Conservation (phyloP, 2,329 filamentous ascomycete species). For the Botrytis elliptica region DNA sequence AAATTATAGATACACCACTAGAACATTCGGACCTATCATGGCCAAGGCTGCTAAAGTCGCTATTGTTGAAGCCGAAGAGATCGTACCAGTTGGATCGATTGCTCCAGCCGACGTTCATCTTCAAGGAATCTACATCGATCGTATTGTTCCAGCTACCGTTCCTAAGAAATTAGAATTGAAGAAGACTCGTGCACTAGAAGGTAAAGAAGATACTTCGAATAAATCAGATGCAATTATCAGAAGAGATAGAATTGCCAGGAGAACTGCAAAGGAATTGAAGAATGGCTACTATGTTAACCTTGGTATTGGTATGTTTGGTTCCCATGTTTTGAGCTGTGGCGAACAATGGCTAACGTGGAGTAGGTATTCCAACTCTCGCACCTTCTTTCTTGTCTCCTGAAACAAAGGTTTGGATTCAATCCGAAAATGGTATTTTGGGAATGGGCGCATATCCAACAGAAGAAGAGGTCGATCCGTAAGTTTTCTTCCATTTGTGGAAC, state of each 20-base stretch:
- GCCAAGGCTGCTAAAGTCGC: conserved; percentile 75
- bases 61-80: conserved; percentile 81
- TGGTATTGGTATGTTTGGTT: conserved; percentile 59
- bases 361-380: conserved; percentile 83
- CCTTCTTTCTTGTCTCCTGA: conserved; percentile 69
- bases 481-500: too few relatives aligned
- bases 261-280: conserved; percentile 79
- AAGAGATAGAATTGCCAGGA: conserved; percentile 69
- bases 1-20: conserved; percentile 58
- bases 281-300: conserved; percentile 76
- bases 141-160: conserved; percentile 71
- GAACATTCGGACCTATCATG: conserved; percentile 73
- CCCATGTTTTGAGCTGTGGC: too few relatives aligned
- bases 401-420: conserved; percentile 78
- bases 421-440: conserved; percentile 81
- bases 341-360: conserved; percentile 45
- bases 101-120: conserved; percentile 72
- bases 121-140: conserved; percentile 78
- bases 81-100: conserved; percentile 71
- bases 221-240: conserved; percentile 51
- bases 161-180: conserved; percentile 70
- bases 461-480: conserved; percentile 62
- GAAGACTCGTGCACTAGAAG: conserved; percentile 56
- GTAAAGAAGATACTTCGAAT: conserved; percentile 72
- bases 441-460: conserved; percentile 77